Evolutionary conservation across 2,329 filamentous ascomycete species (phyloP).

Genomic region (Tolypocladium paradoxum): DNA sequence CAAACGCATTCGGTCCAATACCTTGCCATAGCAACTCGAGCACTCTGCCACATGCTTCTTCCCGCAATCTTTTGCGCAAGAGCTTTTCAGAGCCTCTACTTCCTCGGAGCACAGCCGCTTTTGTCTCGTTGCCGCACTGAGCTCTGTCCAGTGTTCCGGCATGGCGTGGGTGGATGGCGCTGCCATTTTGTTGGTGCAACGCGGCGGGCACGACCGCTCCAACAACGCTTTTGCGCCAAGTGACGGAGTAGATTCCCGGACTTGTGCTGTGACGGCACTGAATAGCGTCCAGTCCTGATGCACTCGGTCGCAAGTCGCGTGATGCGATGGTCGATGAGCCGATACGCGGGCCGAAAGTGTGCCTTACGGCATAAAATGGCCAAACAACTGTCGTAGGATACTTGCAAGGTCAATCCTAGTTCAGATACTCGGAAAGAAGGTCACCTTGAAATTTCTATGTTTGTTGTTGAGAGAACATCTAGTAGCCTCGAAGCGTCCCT

Average conservation of each 20-base stretch:
- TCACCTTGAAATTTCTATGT: not conserved
- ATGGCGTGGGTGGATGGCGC: slow-evolving; percentile 14
- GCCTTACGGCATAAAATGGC: not conserved
- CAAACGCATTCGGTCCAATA: slow-evolving; percentile 33
- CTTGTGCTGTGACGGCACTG: not conserved
- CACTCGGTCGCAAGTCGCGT: not conserved
- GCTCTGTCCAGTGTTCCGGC: slow-evolving; percentile 29
- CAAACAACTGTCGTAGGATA: not conserved
- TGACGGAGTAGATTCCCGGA: not conserved
- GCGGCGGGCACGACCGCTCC: not conserved
- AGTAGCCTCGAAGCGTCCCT: not conserved
- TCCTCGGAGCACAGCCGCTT: slow-evolving; percentile 27
- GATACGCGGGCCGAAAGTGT: not conserved
- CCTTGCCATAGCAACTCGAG: slow-evolving; percentile 33
- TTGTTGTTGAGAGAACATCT: not conserved
- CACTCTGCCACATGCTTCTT: slow-evolving; percentile 34
- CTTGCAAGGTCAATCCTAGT: too few relatives aligned
- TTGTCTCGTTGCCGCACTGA: slow-evolving; percentile 20
- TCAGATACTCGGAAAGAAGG: not conserved
- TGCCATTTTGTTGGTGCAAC: slow-evolving; percentile 9
- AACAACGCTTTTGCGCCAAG: not conserved
- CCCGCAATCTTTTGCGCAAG: slow-evolving; percentile 32
- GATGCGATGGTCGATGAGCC: not conserved
- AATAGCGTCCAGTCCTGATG: not conserved
- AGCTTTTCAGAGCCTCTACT: slow-evolving; percentile 28